Conservation (phyloP, 257 asterid genomes). For the Solanum chilense region DNA sequence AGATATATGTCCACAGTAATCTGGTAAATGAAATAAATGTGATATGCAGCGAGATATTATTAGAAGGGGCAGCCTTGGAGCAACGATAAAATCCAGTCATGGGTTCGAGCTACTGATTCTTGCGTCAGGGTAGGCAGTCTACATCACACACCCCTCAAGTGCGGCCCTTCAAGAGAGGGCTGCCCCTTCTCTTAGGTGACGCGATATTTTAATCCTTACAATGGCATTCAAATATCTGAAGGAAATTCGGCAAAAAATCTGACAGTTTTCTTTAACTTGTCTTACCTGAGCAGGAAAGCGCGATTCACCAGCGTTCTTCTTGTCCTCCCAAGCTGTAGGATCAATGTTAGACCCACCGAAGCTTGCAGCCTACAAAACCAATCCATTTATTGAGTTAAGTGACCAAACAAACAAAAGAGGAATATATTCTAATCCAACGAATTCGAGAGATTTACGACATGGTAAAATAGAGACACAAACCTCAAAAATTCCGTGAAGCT, state of each 20-base stretch:
- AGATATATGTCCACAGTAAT: not conserved
- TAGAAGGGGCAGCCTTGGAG: not conserved
- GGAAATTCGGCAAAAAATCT: not conserved
- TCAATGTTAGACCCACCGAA: conserved; percentile 91
- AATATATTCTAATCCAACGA: not conserved
- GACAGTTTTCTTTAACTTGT: not conserved
- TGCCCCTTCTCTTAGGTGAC: not conserved
- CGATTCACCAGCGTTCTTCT: conserved; percentile 78
- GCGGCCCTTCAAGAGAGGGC: not conserved
- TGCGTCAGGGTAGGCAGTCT: not conserved
- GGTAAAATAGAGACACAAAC: conserved; percentile 16
- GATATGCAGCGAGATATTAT: not conserved
- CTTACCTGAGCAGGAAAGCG: conserved; percentile 94
- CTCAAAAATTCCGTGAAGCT: conserved; percentile 93
- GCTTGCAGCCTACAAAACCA: conserved; percentile 61
- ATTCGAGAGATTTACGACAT: not conserved
- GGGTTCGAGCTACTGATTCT: not conserved
- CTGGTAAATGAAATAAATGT: not conserved
- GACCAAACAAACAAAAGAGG: not conserved
- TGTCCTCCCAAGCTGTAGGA: conserved; percentile 97
- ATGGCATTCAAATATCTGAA: not conserved
- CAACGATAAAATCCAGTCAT: not conserved
- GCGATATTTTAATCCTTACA: not conserved
- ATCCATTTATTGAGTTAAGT: not conserved
- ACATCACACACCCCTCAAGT: not conserved